These are phyloP conservation scores for Crotalaria pallida DNA, from an alignment of 306 rosid genomes.

Conservation along the genomic window DNA sequence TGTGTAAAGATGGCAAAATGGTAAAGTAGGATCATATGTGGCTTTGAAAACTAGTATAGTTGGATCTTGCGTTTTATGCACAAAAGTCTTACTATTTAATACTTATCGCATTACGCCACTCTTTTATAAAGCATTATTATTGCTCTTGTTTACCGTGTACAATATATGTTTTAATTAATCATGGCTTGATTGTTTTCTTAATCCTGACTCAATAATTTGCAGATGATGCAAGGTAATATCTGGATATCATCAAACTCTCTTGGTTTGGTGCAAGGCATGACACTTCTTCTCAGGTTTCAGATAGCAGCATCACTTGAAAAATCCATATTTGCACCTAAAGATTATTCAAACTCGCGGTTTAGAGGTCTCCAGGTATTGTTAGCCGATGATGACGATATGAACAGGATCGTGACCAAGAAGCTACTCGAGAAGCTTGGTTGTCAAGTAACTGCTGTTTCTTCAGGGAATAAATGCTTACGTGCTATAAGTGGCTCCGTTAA, in stretches of 20 bases:
- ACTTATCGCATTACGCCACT: not conserved
- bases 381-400: constrained; percentile 62
- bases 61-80: not conserved
- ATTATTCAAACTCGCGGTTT: constrained; percentile 36
- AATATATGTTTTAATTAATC: not conserved
- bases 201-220: constrained; percentile 34
- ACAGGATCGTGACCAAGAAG: constrained; percentile 68
- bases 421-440: constrained; percentile 84
- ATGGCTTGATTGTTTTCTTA: not conserved
- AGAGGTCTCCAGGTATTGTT: constrained; percentile 58
- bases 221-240: constrained; percentile 90
- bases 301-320: constrained; percentile 37
- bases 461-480: constrained; percentile 64
- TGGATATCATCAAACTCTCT: constrained; percentile 46
- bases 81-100: not conserved
- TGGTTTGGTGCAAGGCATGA: constrained; percentile 60
- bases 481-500: constrained; percentile 37
- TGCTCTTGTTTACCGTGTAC: not conserved
- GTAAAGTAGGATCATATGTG: not conserved
- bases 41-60: not conserved
- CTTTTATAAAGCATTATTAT: constrained; percentile 3
- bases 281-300: constrained; percentile 65
- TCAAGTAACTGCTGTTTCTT: constrained; percentile 60
- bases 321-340: constrained; percentile 26
- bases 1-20: not conserved